Evolutionary conservation across 306 rosid species (phyloP).

Genomic region (Spatholobus suberectus): DNA sequence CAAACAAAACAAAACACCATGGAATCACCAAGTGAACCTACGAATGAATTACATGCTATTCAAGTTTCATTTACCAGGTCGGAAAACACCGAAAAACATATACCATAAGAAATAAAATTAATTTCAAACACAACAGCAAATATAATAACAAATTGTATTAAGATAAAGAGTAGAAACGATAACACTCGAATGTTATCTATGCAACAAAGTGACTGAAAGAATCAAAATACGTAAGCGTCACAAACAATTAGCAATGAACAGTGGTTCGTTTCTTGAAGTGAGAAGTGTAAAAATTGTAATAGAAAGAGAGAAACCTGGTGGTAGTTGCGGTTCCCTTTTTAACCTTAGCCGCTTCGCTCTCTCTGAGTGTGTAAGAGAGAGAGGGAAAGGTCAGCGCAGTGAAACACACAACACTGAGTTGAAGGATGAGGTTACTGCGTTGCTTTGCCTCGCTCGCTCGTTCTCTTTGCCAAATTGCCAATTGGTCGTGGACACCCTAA

Average conservation of each 20-base stretch:
- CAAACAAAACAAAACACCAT: background rate
- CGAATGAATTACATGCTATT: background rate
- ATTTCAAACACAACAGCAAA: background rate
- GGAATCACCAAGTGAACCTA: background rate
- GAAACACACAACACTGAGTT: background rate
- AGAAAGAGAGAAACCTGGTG: conserved; percentile 34
- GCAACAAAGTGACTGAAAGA: background rate
- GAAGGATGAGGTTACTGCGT: conserved; percentile 49
- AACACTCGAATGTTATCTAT: background rate
- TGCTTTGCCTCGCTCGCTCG: background rate
- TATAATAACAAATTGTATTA: background rate
- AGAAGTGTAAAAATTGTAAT: background rate
- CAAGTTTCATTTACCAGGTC: background rate
- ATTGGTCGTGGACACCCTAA: background rate
- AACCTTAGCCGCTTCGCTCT: conserved; percentile 30
- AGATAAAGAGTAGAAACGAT: background rate
- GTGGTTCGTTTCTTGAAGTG: background rate
- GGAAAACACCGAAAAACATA: background rate
- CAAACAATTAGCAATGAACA: background rate
- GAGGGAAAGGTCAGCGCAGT: conserved; percentile 9
- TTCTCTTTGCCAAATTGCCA: background rate
- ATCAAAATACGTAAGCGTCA: background rate
- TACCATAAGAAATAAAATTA: background rate
- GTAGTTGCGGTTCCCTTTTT: background rate
- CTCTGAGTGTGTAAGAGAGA: background rate